A percentile compares a stretch with the other conserved stretches of the same genome.
Conservation (phyloP, 2,329 filamentous ascomycete species). For the Neopestalotiopsis rosae region DNA sequence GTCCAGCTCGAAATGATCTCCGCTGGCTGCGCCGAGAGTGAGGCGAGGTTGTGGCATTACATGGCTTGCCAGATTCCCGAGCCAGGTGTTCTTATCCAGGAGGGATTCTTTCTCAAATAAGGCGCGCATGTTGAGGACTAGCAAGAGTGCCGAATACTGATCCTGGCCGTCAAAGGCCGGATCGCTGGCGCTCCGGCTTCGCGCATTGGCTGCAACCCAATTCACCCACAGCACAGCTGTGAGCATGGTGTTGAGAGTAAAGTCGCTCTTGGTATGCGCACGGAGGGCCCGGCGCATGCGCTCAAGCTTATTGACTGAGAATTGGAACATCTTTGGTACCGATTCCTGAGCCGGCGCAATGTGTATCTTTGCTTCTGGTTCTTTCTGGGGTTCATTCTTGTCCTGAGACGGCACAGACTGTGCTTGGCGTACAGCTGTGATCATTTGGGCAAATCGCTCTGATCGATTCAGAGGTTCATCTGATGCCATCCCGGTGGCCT, state of each 20-base stretch:
- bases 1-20: not conserved
- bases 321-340: not conserved
- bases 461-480: not conserved
- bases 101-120: not conserved
- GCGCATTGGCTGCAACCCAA: constrained; percentile 23
- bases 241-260: not conserved
- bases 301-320: not conserved
- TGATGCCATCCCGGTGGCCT: not conserved
- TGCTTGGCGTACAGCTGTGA: not conserved
- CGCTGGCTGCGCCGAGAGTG: not conserved
- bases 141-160: not conserved
- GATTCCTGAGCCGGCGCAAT: not conserved
- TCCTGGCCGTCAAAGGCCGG: not conserved
- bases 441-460: not conserved
- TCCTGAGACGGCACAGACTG: not conserved
- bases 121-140: not conserved
- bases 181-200: not conserved
- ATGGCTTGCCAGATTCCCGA: constrained; percentile 55
- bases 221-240: not conserved
- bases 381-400: not conserved
- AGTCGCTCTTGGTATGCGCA: not conserved
- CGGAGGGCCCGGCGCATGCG: not conserved
- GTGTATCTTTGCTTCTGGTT: not conserved
- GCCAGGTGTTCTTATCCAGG: constrained; percentile 24
- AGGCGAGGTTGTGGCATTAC: not conserved